A percentile compares a stretch with the other conserved stretches of the same genome.
phyloP scores from a whole-genome alignment of 2,329 filamentous ascomycete genomes.

The Podosphaera xanthii region DNA sequence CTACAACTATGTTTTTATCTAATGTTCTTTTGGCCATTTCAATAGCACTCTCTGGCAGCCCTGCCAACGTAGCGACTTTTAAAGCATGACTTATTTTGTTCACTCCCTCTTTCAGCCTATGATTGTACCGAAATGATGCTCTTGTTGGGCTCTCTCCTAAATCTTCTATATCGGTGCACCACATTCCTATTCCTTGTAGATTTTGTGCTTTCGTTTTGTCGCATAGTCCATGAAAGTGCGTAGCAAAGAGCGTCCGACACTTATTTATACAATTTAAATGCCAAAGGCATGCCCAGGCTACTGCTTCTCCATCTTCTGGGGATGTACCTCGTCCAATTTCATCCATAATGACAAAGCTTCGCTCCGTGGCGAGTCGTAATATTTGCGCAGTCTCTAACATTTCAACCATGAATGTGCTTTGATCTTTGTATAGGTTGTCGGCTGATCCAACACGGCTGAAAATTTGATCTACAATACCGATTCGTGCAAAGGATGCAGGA shows the following conservation, averaged over 20 bases:
- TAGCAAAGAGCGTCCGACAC: slow-evolving; percentile 73
- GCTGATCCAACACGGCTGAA: slow-evolving; percentile 86
- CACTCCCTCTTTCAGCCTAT: slow-evolving; percentile 57
- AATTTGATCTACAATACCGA: slow-evolving; percentile 87
- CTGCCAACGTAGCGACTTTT: slow-evolving; percentile 79
- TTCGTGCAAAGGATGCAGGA: slow-evolving; percentile 61
- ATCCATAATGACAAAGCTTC: slow-evolving; percentile 93
- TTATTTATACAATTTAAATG: slow-evolving; percentile 59
- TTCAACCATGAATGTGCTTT: slow-evolving; percentile 98
- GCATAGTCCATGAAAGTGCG: slow-evolving; percentile 72
- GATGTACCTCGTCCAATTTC: slow-evolving; percentile 91
- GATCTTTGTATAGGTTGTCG: slow-evolving; percentile 81
- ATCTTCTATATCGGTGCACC: slow-evolving; percentile 69
- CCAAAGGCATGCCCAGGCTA: slow-evolving; percentile 71
- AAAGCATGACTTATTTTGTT: slow-evolving; percentile 78
- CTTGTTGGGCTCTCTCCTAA: slow-evolving; percentile 28
- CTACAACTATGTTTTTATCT: slow-evolving; percentile 3
- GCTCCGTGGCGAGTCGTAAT: slow-evolving; percentile 57
- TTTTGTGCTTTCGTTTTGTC: slow-evolving; percentile 43
- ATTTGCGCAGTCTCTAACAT: slow-evolving; percentile 95
- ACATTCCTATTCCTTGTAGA: slow-evolving; percentile 24
- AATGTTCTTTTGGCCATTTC: slow-evolving; percentile 28
- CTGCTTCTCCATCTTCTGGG: slow-evolving; percentile 71
- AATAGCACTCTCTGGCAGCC: slow-evolving; percentile 52
- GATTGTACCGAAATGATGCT: slow-evolving; percentile 53